phyloP scores from a whole-genome alignment of 257 asterid genomes.

The Thymus quinquecostatus region DNA sequence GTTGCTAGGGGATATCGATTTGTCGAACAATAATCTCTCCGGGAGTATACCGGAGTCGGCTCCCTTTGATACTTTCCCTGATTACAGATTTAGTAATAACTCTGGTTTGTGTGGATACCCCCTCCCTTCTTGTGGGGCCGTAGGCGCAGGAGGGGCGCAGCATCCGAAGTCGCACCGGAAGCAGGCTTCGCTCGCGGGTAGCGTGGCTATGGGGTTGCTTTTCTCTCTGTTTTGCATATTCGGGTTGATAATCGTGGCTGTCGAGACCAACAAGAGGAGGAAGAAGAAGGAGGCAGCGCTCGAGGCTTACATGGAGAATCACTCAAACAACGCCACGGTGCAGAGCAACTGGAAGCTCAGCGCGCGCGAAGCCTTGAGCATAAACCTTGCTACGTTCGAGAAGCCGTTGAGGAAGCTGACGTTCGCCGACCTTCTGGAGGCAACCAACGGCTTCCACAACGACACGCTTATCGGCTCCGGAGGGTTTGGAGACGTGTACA shows the following conservation, averaged over 20 bases:
- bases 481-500: slow-evolving; percentile 94
- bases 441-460: slow-evolving; percentile 79
- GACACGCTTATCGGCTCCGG: slow-evolving; percentile 86
- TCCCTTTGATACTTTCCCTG: slow-evolving; percentile 82
- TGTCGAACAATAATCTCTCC: slow-evolving; percentile 76
- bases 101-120: slow-evolving; percentile 95
- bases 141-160: slow-evolving; percentile 33
- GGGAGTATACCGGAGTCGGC: slow-evolving; percentile 83
- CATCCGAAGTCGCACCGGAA: slow-evolving; percentile 57
- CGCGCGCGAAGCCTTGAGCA: slow-evolving; percentile 77
- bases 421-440: slow-evolving; percentile 87
- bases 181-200: slow-evolving; percentile 83
- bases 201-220: slow-evolving; percentile 80
- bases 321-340: slow-evolving; percentile 66
- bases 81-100: slow-evolving; percentile 60
- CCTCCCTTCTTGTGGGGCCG: slow-evolving; percentile 50
- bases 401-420: slow-evolving; percentile 88
- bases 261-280: slow-evolving; percentile 75
- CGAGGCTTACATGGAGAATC: slow-evolving; percentile 76
- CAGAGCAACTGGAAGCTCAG: slow-evolving; percentile 73
- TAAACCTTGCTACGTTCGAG: slow-evolving; percentile 75
- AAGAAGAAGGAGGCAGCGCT: slow-evolving; percentile 78
- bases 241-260: slow-evolving; percentile 66
- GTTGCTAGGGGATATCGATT: slow-evolving; percentile 67
- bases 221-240: slow-evolving; percentile 83